Percentiles rank a stretch among this genome's conserved stretches.
phyloP scores from a whole-genome alignment of 352 stramenopile species.

The Phytophthora vignae region DNA sequence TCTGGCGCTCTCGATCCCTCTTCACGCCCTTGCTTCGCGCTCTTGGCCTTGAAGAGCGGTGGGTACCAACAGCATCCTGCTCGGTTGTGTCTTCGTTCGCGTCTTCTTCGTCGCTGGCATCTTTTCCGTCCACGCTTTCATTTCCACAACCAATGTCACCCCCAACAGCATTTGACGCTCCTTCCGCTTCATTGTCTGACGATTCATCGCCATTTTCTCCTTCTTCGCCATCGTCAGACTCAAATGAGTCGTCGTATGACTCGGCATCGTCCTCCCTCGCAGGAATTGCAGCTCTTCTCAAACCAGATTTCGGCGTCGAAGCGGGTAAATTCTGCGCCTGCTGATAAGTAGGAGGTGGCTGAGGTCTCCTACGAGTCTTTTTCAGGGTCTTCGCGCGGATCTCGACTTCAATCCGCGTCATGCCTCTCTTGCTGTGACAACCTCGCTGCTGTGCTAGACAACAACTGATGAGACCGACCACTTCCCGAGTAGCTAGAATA shows the following conservation, averaged over 20 bases:
- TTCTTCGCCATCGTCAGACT: slow-evolving; percentile 26
- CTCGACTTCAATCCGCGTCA: slow-evolving; percentile 40
- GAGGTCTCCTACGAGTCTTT: slow-evolving; percentile 5
- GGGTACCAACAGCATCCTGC: neutral
- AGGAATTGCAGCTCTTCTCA: neutral
- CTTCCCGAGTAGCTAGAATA: slow-evolving; percentile 7
- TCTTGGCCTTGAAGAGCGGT: neutral
- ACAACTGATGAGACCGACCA: slow-evolving; percentile 4
- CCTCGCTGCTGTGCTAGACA: neutral
- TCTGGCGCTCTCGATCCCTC: slow-evolving; percentile 28
- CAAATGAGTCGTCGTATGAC: slow-evolving; percentile 47
- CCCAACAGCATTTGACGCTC: neutral
- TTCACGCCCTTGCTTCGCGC: slow-evolving; percentile 10
- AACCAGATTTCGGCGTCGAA: neutral
- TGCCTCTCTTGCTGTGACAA: slow-evolving; percentile 6
- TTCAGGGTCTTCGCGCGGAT: slow-evolving; percentile 35
- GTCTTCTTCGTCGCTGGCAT: neutral
- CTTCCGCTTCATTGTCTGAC: neutral
- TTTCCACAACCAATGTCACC: slow-evolving; percentile 1
- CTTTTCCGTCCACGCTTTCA: slow-evolving; percentile 1
- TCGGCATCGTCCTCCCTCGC: slow-evolving; percentile 31
- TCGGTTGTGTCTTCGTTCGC: neutral
- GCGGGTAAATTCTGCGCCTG: slow-evolving; percentile 38
- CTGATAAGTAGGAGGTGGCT: slow-evolving; percentile 48
- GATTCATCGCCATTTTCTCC: slow-evolving; percentile 1